Evolutionary conservation across 2,329 filamentous ascomycete genomes (phyloP).

Genomic region (Hymenoscyphus repandus): DNA sequence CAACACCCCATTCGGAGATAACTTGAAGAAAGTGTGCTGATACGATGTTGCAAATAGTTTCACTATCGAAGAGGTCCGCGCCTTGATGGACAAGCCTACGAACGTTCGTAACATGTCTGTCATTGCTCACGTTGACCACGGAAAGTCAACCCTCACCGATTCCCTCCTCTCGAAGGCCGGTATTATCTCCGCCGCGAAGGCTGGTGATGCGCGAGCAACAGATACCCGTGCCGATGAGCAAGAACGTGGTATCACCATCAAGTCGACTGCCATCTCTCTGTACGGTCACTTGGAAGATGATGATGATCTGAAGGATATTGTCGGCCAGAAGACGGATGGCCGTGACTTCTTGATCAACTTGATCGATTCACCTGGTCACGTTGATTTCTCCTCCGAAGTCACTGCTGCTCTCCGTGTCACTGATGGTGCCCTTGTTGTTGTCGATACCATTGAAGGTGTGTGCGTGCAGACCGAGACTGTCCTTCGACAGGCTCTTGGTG

Average conservation of each 20-base stretch:
- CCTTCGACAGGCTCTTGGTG: slow-evolving; percentile 95
- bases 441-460: slow-evolving; percentile 99
- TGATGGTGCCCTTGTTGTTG: slow-evolving; percentile 98
- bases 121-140: slow-evolving; percentile 99
- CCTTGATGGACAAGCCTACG: slow-evolving; percentile 72
- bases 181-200: slow-evolving; percentile 98
- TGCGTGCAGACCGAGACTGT: slow-evolving; percentile 99
- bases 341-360: slow-evolving; percentile 99
- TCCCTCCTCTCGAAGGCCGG: slow-evolving; percentile 97
- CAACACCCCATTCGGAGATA: slow-evolving; percentile 12
- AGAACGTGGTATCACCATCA: slow-evolving; percentile 99
- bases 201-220: slow-evolving; percentile 91
- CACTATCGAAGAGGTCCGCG: slow-evolving; percentile 90
- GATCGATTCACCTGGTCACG: slow-evolving; percentile 99
- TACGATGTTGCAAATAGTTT: slow-evolving; percentile 61
- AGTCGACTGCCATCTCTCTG: slow-evolving; percentile 99
- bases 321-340: slow-evolving; percentile 79
- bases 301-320: slow-evolving; percentile 93
- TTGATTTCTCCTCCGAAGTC: slow-evolving; percentile 99
- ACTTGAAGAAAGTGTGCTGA: slow-evolving; percentile 40
- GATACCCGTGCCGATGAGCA: slow-evolving; percentile 97
- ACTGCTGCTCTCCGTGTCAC: slow-evolving; percentile 99
- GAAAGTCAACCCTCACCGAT: slow-evolving; percentile 99
- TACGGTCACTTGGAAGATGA: slow-evolving; percentile 76
- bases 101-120: slow-evolving; percentile 97